Evolutionary conservation across 176 grass and related monocot species (phyloP).

Genomic region (Oryza coarctata): DNA sequence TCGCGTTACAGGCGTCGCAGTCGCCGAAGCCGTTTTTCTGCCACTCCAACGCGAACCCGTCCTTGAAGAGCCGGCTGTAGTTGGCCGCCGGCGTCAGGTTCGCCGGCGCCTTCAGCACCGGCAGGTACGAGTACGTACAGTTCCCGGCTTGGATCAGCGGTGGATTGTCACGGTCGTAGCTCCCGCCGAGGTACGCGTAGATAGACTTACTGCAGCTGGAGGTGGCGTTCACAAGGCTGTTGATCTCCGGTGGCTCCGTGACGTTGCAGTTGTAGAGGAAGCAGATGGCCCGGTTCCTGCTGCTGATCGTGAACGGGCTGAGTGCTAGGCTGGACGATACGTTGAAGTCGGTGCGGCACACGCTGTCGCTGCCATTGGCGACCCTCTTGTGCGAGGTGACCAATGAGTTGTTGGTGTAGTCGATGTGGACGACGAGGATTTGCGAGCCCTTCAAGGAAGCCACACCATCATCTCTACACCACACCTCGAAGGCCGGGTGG

Average conservation of each 20-base stretch:
- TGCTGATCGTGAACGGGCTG: slow-evolving; percentile 24
- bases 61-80: slow-evolving; percentile 40
- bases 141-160: background rate
- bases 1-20: background rate
- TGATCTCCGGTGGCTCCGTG: background rate
- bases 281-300: slow-evolving; percentile 32
- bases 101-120: slow-evolving; percentile 32
- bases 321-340: slow-evolving; percentile 36
- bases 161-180: background rate
- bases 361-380: background rate
- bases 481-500: slow-evolving; percentile 42
- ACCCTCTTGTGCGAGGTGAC: background rate
- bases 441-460: background rate
- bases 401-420: slow-evolving; percentile 38
- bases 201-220: rapidly evolving
- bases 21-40: background rate
- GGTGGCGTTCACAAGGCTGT: background rate
- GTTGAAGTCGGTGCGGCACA: slow-evolving; percentile 43
- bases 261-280: slow-evolving; percentile 46
- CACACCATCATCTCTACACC: background rate
- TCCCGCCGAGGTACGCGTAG: slow-evolving; percentile 20
- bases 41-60: slow-evolving; percentile 57
- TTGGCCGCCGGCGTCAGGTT: slow-evolving; percentile 11
- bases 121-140: slow-evolving; percentile 16
- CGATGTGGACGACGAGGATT: slow-evolving; percentile 19